Percentiles rank a stretch among this genome's conserved stretches.
phyloP scores from a whole-genome alignment of 73 alveolate species.

The Paramecium sexaurelia region DNA sequence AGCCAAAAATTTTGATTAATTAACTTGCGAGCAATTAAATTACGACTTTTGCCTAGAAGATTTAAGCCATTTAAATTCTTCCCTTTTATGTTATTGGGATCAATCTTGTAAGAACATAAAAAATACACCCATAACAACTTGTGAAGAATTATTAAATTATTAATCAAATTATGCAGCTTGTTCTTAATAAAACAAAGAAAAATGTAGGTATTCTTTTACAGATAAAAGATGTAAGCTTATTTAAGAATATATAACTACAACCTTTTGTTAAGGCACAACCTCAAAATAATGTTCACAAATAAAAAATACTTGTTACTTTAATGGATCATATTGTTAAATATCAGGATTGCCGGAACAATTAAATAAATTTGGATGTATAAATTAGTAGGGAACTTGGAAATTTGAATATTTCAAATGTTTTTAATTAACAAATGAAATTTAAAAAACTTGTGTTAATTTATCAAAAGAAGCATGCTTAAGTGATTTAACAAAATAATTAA shows the following conservation, averaged over 20 bases:
- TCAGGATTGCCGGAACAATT: background rate
- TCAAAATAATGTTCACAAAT: background rate
- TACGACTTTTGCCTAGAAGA: background rate
- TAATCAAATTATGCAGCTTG: background rate
- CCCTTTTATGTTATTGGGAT: background rate
- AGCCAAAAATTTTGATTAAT: background rate
- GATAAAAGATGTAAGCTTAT: background rate
- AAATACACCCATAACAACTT: background rate
- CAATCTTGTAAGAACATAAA: background rate
- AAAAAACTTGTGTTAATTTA: background rate
- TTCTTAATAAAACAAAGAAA: background rate
- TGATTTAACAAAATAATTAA: background rate
- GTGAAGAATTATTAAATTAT: background rate
- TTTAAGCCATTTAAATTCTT: background rate
- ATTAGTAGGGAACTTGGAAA: background rate
- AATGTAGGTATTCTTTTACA: background rate
- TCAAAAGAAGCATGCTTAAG: background rate
- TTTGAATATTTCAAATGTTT: background rate
- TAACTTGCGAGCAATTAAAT: background rate
- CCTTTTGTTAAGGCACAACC: background rate
- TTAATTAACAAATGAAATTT: background rate
- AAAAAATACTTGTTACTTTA: background rate
- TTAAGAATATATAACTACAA: background rate
- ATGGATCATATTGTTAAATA: background rate
- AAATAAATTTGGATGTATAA: conserved; percentile 6